phyloP scores from a whole-genome alignment of 352 stramenopile species.

The Phytophthora pistaciae region DNA sequence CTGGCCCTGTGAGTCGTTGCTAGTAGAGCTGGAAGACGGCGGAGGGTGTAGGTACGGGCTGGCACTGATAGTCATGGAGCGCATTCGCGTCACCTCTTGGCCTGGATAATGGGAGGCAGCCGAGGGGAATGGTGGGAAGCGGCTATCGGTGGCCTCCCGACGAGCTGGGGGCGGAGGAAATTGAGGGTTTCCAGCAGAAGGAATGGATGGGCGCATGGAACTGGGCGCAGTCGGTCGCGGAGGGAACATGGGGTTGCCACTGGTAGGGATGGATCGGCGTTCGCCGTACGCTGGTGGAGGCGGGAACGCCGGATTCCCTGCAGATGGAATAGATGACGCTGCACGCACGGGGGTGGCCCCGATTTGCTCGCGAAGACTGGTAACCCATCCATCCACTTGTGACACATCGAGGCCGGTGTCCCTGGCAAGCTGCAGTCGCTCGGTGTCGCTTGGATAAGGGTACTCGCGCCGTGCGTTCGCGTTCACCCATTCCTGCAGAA shows the following conservation, averaged over 20 bases:
- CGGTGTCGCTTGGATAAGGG: constrained; percentile 66
- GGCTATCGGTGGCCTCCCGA: constrained; percentile 44
- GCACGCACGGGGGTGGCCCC: constrained; percentile 25
- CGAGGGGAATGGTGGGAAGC: constrained; percentile 38
- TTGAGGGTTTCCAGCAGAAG: constrained; percentile 56
- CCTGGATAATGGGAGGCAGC: constrained; percentile 24
- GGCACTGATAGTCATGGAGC: constrained; percentile 70
- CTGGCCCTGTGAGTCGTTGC: constrained; percentile 26
- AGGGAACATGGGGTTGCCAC: constrained; percentile 78
- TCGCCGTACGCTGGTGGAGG: constrained; percentile 60
- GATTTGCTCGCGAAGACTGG: constrained; percentile 78
- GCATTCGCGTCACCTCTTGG: constrained; percentile 55
- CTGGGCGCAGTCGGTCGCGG: constrained; percentile 45
- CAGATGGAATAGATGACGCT: constrained; percentile 61
- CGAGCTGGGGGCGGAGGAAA: constrained; percentile 65
- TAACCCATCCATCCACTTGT: constrained; percentile 89
- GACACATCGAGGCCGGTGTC: constrained; percentile 81
- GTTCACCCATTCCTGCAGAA: constrained; percentile 85
- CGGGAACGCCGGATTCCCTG: constrained; percentile 68
- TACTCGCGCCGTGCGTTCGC: constrained; percentile 69
- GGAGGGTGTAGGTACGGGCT: constrained; percentile 53
- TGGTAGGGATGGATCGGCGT: constrained; percentile 69
- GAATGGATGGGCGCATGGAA: constrained; percentile 58
- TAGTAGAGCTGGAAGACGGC: constrained; percentile 11
- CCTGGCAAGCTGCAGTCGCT: constrained; percentile 79